Percentiles rank a stretch among this genome's conserved stretches.
Conservation (phyloP, 1,139 yeast species). For the Wickerhamomyces sp. region DNA sequence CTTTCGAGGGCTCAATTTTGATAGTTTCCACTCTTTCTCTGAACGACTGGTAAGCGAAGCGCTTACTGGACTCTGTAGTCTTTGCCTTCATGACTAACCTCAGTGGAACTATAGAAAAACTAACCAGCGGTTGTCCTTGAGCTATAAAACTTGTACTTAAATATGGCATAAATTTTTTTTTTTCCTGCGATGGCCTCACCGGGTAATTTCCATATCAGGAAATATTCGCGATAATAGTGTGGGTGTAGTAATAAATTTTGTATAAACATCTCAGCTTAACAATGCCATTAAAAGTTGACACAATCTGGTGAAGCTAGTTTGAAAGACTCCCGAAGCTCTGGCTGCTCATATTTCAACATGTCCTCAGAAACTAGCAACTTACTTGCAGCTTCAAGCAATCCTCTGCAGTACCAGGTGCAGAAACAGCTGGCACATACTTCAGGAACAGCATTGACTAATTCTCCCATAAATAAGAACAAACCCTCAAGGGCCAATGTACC, state of each 20-base stretch:
- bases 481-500: constrained; percentile 7
- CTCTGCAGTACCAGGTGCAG: neutral
- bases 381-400: neutral
- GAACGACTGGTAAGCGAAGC: constrained; percentile 69
- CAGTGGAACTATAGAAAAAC: neutral
- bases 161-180: constrained; percentile 1
- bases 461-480: constrained; percentile 1
- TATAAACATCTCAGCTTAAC: neutral
- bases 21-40: constrained; percentile 80
- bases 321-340: neutral
- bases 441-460: neutral
- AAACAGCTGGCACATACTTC: neutral
- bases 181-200: neutral
- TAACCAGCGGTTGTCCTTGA: too few species aligned
- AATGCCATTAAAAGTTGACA: too few species aligned
- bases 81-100: constrained; percentile 26
- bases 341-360: too few species aligned
- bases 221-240: too few species aligned
- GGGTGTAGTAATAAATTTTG: too few species aligned
- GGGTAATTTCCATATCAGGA: neutral
- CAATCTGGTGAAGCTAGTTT: neutral
- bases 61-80: constrained; percentile 52
- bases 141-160: too few species aligned
- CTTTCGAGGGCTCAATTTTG: constrained; percentile 77
- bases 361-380: neutral